Percentiles rank a stretch among this genome's conserved stretches.
Conservation (phyloP, 139 green algal genomes). For the Tetraselmis chui region DNA sequence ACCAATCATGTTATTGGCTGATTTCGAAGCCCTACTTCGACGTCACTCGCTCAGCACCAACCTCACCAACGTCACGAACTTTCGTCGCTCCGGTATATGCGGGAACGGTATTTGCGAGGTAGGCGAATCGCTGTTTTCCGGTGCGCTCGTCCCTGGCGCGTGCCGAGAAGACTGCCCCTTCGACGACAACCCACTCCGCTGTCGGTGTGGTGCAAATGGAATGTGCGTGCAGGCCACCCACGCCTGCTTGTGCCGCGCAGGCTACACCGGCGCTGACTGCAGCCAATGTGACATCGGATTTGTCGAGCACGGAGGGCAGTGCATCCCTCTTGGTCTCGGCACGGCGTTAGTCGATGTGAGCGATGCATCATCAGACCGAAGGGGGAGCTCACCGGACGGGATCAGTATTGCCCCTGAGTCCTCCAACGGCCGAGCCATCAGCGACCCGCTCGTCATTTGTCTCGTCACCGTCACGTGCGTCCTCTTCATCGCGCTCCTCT, state of each 20-base stretch:
- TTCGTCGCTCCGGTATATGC: conserved; percentile 25
- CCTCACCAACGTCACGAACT: neutral
- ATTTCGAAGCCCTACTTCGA: neutral
- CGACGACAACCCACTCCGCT: neutral
- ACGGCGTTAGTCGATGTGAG: neutral
- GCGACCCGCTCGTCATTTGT: neutral
- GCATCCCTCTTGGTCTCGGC: neutral
- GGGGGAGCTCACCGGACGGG: neutral
- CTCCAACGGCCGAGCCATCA: neutral
- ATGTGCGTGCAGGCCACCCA: neutral
- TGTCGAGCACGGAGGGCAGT: neutral
- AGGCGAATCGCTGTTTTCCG: neutral
- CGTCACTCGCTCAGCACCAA: neutral
- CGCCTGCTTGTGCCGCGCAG: neutral
- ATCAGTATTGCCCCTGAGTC: too few species aligned
- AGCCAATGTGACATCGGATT: neutral
- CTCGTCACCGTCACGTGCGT: neutral
- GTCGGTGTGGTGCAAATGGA: neutral
- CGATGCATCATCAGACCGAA: neutral
- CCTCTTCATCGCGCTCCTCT: neutral
- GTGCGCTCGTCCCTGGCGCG: neutral
- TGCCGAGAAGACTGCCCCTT: neutral
- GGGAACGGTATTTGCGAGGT: conserved; percentile 47
- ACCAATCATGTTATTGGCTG: too few species aligned
- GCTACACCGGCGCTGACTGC: neutral